phyloP scores from a whole-genome alignment of 192 early-diverging fungal species.

The Entomortierella parvispora region DNA sequence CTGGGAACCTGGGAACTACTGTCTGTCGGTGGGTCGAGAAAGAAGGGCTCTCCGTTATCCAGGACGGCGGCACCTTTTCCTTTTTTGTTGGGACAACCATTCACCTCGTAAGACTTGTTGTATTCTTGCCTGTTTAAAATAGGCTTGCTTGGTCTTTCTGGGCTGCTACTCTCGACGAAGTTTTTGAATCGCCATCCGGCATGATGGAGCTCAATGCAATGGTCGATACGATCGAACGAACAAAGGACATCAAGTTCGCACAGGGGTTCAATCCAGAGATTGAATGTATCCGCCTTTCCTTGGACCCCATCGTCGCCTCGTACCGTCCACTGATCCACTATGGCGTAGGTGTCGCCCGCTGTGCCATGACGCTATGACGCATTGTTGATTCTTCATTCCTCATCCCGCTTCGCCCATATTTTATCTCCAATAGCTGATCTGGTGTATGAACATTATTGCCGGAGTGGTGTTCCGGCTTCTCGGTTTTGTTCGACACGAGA shows the following conservation, averaged over 20 bases:
- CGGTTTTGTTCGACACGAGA: constrained; percentile 31
- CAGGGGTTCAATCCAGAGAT: constrained; percentile 54
- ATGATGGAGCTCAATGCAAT: constrained; percentile 56
- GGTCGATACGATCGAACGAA: constrained; percentile 44
- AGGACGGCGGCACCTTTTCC: neutral
- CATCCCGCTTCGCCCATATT: neutral
- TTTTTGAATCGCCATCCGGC: constrained; percentile 31
- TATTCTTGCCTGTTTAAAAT: constrained; percentile 5
- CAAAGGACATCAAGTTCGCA: constrained; percentile 52
- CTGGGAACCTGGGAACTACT: too few relatives aligned
- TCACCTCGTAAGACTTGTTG: neutral
- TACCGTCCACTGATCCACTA: constrained; percentile 71
- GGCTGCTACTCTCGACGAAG: constrained; percentile 47
- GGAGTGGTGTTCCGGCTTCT: constrained; percentile 15
- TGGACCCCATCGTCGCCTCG: constrained; percentile 64
- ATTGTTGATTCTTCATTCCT: neutral
- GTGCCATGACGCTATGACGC: neutral
- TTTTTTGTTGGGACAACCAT: constrained; percentile 1
- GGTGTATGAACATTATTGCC: constrained; percentile 20
- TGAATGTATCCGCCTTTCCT: constrained; percentile 63
- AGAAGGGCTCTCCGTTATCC: too few relatives aligned
- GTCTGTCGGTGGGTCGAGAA: too few relatives aligned
- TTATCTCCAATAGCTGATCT: constrained; percentile 20
- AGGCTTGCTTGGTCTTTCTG: constrained; percentile 69
- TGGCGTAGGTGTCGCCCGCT: constrained; percentile 31